A percentile compares a stretch with the other conserved stretches of the same genome.
Evolutionary conservation across 2,329 filamentous ascomycete species (phyloP).

Genomic region (Monosporascus sp.): DNA sequence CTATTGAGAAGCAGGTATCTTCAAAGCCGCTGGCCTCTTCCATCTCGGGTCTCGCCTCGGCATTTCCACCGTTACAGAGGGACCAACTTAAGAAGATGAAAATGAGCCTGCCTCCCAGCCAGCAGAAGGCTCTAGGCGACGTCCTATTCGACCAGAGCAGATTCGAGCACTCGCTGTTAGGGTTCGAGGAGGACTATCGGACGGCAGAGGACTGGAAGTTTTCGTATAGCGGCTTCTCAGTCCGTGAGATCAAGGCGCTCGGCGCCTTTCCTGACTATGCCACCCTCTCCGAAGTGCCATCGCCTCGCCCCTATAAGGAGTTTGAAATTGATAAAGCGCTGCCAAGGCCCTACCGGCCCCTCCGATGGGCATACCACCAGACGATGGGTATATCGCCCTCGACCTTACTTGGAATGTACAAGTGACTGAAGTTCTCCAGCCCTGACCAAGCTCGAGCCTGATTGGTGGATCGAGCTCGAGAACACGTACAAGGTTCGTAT

Average conservation of each 20-base stretch:
- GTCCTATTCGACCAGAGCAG: constrained; percentile 13
- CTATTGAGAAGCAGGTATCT: constrained; percentile 17
- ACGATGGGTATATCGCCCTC: constrained; percentile 71
- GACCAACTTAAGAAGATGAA: constrained; percentile 13
- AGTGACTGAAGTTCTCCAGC: constrained; percentile 40
- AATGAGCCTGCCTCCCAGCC: constrained; percentile 8
- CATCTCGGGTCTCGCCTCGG: constrained; percentile 10
- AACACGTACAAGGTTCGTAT: constrained; percentile 65
- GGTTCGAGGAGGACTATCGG: constrained; percentile 30
- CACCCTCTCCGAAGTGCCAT: constrained; percentile 65
- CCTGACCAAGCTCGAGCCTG: constrained; percentile 68
- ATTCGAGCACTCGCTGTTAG: constrained; percentile 23
- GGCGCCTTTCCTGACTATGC: constrained; percentile 80
- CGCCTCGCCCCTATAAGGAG: constrained; percentile 56
- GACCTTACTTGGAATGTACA: no score
- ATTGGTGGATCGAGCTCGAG: constrained; percentile 90
- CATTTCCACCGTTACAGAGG: constrained; percentile 18
- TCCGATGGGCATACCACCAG: constrained; percentile 81
- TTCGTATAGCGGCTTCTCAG: constrained; percentile 64
- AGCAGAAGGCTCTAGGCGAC: constrained; percentile 13
- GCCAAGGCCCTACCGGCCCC: constrained; percentile 73
- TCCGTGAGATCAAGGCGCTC: constrained; percentile 62
- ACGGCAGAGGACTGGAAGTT: constrained; percentile 34
- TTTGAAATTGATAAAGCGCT: constrained; percentile 66
- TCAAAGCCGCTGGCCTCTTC: constrained; percentile 17